Percentiles rank a stretch among this genome's conserved stretches.
Conservation (phyloP, 805 yeast species). For the Cyberlindnera suaveolens region DNA sequence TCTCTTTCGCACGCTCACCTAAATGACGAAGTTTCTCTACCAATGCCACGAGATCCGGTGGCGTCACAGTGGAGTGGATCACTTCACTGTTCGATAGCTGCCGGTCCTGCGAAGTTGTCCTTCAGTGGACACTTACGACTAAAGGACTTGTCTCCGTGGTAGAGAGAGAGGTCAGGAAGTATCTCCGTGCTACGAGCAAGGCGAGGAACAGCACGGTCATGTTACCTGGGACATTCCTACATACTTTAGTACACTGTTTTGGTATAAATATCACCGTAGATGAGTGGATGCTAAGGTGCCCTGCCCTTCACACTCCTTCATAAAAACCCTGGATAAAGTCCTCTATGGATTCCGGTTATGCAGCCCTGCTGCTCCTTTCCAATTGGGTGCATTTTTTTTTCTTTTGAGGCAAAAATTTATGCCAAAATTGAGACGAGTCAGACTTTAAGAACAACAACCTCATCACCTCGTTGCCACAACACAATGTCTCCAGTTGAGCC, state of each 20-base stretch:
- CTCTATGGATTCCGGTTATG: not conserved
- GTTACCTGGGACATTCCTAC: constrained; percentile 10
- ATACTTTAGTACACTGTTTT: not conserved
- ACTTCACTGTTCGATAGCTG: constrained; percentile 1
- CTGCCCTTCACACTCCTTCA: not conserved
- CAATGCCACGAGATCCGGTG: not conserved
- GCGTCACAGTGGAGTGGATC: constrained; percentile 1
- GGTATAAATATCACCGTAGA: not conserved
- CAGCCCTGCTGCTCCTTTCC: not conserved
- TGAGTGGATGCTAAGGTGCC: not conserved
- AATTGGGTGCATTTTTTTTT: not conserved
- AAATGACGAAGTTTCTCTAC: not conserved
- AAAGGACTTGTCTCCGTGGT: constrained; percentile 1
- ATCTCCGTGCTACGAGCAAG: constrained; percentile 18
- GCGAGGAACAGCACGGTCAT: constrained; percentile 19
- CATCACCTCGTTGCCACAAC: not conserved
- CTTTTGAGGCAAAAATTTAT: not conserved
- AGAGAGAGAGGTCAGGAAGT: constrained; percentile 14
- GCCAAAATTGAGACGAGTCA: too few species aligned
- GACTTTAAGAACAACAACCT: too few species aligned
- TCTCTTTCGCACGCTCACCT: not conserved
- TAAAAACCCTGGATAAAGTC: too few species aligned
- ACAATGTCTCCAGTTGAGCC: constrained; percentile 31
- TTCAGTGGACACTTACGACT: too few species aligned
- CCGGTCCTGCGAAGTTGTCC: not conserved